Conservation (phyloP, 306 rosid genomes). For the Fragaria nilgerrensis region DNA sequence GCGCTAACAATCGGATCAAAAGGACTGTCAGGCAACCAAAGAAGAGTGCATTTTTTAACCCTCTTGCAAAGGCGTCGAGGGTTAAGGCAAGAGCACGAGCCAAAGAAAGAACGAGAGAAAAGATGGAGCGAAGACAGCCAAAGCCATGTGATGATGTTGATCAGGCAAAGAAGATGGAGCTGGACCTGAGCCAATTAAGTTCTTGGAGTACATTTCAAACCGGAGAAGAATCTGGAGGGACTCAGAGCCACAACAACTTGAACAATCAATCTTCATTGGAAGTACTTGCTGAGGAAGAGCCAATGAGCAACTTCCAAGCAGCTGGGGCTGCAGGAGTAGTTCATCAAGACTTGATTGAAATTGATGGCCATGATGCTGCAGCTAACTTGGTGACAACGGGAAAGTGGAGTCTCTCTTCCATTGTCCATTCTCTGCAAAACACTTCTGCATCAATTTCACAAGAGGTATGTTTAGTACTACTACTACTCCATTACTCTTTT, state of each 20-base stretch:
- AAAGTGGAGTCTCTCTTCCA: slow-evolving; percentile 60
- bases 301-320: slow-evolving; percentile 22
- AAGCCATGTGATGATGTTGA: slow-evolving; percentile 17
- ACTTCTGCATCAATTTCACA: slow-evolving; percentile 34
- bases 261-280: slow-evolving; percentile 25
- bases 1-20: background rate
- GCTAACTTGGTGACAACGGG: slow-evolving; percentile 28
- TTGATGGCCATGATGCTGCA: slow-evolving; percentile 30
- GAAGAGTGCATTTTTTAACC: background rate
- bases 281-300: slow-evolving; percentile 12
- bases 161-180: background rate
- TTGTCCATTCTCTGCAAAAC: slow-evolving; percentile 45
- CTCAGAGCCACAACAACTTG: slow-evolving; percentile 37
- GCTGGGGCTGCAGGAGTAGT: background rate
- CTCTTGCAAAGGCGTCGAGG: slow-evolving; percentile 49
- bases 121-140: slow-evolving; percentile 18
- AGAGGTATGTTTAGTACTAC: slow-evolving; percentile 39
- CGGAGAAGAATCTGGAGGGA: slow-evolving; percentile 47
- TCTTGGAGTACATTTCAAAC: slow-evolving; percentile 65
- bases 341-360: slow-evolving; percentile 14
- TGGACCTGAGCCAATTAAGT: slow-evolving; percentile 22
- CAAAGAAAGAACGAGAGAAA: slow-evolving; percentile 56
- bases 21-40: background rate
- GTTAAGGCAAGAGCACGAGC: slow-evolving; percentile 80
- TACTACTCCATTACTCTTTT: background rate